These are phyloP conservation scores for Kodamaea lidongshanica DNA, from an alignment of 805 yeast species.

Conservation along the genomic window DNA sequence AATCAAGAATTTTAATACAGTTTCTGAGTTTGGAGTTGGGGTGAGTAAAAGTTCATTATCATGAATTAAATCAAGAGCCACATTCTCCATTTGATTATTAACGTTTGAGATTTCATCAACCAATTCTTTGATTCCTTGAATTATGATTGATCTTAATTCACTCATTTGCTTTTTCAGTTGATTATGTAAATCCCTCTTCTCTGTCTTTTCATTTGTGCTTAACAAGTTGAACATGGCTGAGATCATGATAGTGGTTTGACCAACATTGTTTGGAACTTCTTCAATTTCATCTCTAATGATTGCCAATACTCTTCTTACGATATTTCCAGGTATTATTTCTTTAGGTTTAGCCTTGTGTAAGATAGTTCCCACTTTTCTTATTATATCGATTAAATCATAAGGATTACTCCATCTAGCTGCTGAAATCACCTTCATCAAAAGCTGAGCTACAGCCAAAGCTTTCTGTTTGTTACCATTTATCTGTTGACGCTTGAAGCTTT, in stretches of 20 bases:
- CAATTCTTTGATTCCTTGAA: conserved; percentile 87
- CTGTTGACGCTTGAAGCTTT: conserved; percentile 75
- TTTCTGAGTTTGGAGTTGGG: conserved; percentile 91
- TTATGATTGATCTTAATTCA: conserved; percentile 77
- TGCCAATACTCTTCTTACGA: conserved; percentile 82
- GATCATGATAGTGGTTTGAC: conserved; percentile 36
- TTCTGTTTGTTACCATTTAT: conserved; percentile 72
- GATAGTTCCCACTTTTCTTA: conserved; percentile 66
- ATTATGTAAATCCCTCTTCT: conserved; percentile 16
- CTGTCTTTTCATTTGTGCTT: conserved; percentile 37
- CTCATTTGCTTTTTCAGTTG: conserved; percentile 41
- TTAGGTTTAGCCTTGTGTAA: conserved; percentile 80
- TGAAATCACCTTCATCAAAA: conserved; percentile 81
- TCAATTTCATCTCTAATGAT: conserved; percentile 75
- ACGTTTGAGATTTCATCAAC: conserved; percentile 86
- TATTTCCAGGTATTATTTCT: conserved; percentile 84
- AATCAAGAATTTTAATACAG: conserved; percentile 79
- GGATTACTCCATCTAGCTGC: conserved; percentile 82
- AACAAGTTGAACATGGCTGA: conserved; percentile 83
- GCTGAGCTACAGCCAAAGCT: conserved; percentile 82
- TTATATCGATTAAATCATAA: conserved; percentile 62
- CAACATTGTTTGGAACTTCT: conserved; percentile 21
- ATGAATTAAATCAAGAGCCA: conserved; percentile 90
- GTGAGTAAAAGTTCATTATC: conserved; percentile 81
- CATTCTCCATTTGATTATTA: conserved; percentile 84